Evolutionary conservation across 352 stramenopile genomes (phyloP).

Genomic region (Globisporangium recalcitrans): DNA sequence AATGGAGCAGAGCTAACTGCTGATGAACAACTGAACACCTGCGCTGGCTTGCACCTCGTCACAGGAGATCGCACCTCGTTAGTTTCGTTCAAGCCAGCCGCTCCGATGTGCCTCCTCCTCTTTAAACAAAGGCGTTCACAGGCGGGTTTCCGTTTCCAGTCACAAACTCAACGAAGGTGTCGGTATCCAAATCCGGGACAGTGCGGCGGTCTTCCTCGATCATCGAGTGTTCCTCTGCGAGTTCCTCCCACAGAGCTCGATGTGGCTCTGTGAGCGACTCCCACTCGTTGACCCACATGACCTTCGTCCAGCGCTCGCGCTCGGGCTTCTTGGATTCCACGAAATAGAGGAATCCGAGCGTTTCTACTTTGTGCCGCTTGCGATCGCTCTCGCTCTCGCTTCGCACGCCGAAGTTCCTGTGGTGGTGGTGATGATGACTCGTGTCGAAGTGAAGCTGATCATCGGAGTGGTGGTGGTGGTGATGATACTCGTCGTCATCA

Average conservation of each 20-base stretch:
- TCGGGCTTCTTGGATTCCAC: slow-evolving; percentile 24
- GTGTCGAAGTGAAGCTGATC: slow-evolving; percentile 7
- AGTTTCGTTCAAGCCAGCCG: slow-evolving; percentile 5
- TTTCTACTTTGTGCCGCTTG: neutral
- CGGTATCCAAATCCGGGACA: slow-evolving; percentile 19
- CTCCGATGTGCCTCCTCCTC: neutral
- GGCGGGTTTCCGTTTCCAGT: slow-evolving; percentile 12
- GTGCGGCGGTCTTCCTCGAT: slow-evolving; percentile 10
- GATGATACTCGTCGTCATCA: neutral
- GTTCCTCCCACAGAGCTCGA: slow-evolving; percentile 27
- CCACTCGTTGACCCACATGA: slow-evolving; percentile 27
- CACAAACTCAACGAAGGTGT: slow-evolving; percentile 17
- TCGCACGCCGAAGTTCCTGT: neutral
- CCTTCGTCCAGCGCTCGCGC: slow-evolving; percentile 21
- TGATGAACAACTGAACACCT: neutral
- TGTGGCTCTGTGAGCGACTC: slow-evolving; percentile 18
- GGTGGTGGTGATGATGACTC: slow-evolving; percentile 7
- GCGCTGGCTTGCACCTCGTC: neutral
- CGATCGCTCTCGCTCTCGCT: neutral
- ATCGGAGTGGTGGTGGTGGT: neutral
- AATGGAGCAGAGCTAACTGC: neutral
- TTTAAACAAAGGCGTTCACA: slow-evolving; percentile 19
- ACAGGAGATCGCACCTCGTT: neutral
- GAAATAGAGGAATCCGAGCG: slow-evolving; percentile 23
- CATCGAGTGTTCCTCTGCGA: slow-evolving; percentile 16